phyloP scores from a whole-genome alignment of 306 rosid species.

The Casuarina cunninghamiana region DNA sequence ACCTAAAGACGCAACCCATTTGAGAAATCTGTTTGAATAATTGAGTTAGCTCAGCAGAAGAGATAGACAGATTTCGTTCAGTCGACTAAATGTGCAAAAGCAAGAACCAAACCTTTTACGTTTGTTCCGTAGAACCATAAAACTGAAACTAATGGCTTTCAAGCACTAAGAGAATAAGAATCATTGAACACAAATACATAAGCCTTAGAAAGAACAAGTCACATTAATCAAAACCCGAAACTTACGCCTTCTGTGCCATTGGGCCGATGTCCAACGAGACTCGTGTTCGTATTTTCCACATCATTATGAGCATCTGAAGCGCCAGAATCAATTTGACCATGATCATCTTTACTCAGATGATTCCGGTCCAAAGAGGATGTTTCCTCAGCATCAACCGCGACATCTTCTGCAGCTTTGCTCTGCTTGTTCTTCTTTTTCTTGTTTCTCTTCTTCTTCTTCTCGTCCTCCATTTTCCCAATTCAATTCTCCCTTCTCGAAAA shows the following conservation, averaged over 20 bases:
- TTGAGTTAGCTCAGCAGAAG: background rate
- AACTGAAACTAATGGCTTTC: background rate
- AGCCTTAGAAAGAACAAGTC: background rate
- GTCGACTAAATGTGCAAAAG: background rate
- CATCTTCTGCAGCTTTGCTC: conserved; percentile 39
- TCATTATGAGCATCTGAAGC: conserved; percentile 7
- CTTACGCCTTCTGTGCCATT: conserved; percentile 60
- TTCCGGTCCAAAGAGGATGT: conserved; percentile 24
- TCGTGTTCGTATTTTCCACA: conserved; percentile 24
- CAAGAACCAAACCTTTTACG: too few relatives aligned
- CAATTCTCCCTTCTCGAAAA: background rate
- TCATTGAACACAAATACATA: background rate
- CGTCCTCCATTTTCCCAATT: conserved; percentile 58
- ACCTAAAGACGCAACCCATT: background rate
- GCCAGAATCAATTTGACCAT: conserved; percentile 26
- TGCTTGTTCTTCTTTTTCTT: conserved; percentile 65
- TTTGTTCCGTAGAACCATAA: background rate
- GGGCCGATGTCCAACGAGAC: conserved; percentile 30
- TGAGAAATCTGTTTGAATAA: background rate
- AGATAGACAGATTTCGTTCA: background rate
- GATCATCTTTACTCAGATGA: conserved; percentile 29
- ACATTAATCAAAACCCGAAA: conserved; percentile 23
- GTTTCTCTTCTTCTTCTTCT: conserved; percentile 52
- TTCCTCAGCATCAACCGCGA: conserved; percentile 32
- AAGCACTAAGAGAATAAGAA: background rate